Evolutionary conservation across 768 basidiomycete genomes (phyloP), one percentile per base, ranked within the genome.

Genomic region (Boletus pseudo-olivaceus): DNA sequence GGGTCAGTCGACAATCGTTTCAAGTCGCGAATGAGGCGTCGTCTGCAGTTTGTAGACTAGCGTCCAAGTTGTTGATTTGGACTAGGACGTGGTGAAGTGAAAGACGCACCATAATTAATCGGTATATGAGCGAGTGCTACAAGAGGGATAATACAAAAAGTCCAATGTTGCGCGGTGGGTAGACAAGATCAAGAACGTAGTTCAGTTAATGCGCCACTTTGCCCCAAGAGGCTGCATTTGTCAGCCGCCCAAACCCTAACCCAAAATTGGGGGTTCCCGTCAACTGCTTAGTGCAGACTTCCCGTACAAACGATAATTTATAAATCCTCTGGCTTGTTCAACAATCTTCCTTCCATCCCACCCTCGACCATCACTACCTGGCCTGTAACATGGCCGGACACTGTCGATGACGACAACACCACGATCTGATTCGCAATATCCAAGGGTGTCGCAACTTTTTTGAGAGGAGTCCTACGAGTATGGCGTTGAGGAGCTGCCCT

Each of bases 21-120:
- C 76, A 99, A 98, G 75, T 99, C 97, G 54, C 97, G 88, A 59
- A 99, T 96, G 58, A 99, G 89, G 51, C 96, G 91, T 66, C 96
- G 83, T 65, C 88, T 88, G 72, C 93, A 96, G 61, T 91, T 89
- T 41, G 95, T 98, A 11, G 93, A 95, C 95, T 96, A 56, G 15
- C 23, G 26, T 19, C 26, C 12, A 11, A 19, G 7, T 56, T 15
- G 33, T 57, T 19, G 37, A 30, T n/a, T 43, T 26, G 23, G 7
- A 20, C 7, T 10, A 17, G 37, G 5, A 34, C n/a, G 14, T 4
- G 10, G 8, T 35, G 6, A 7, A 35, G 11, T 2, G 8, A 42
- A 19, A 40, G 1, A 55, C 67, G 54, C 2, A 67, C 67, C 67
- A 67, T 67, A 49, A 20, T 37, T 46, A 27, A 15, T 17, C 19